phyloP scores from a whole-genome alignment of 2,329 filamentous ascomycete genomes.

The Penicillium brasilianum region DNA sequence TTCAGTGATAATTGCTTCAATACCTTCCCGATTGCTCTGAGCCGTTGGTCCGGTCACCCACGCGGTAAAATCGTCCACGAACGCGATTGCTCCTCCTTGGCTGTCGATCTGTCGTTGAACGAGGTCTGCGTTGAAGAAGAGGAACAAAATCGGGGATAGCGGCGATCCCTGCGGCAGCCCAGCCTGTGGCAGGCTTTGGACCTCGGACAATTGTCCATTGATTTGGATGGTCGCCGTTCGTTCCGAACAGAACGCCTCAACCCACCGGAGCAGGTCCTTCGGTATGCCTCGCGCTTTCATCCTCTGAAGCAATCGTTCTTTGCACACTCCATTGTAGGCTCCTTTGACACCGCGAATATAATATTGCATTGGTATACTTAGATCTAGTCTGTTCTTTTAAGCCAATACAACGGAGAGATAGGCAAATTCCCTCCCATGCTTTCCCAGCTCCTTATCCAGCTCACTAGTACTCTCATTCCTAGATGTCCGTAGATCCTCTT shows the following conservation, averaged over 20 bases:
- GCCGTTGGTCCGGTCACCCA: constrained; percentile 21
- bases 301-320: constrained; percentile 41
- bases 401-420: no score
- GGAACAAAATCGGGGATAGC: constrained; percentile 45
- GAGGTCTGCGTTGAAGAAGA: constrained; percentile 45
- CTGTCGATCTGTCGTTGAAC: constrained; percentile 39
- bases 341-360: constrained; percentile 50
- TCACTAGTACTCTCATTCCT: no score
- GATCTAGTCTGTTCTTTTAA: no score
- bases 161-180: constrained; percentile 36
- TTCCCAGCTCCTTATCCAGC: no score
- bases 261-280: constrained; percentile 27
- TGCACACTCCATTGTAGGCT: constrained; percentile 47
- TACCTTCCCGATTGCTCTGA: constrained; percentile 18
- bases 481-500: no score
- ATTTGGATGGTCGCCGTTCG: constrained; percentile 21
- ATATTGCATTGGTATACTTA: no score
- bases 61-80: constrained; percentile 24
- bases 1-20: constrained; percentile 23
- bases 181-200: constrained; percentile 21
- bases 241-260: constrained; percentile 36
- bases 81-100: constrained; percentile 30
- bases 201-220: constrained; percentile 20
- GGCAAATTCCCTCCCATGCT: no score
- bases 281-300: constrained; percentile 38